Evolutionary conservation across 2,329 filamentous ascomycete species (phyloP), one percentile per base, ranked within the genome.

Genomic region (Colletotrichum sp.): DNA sequence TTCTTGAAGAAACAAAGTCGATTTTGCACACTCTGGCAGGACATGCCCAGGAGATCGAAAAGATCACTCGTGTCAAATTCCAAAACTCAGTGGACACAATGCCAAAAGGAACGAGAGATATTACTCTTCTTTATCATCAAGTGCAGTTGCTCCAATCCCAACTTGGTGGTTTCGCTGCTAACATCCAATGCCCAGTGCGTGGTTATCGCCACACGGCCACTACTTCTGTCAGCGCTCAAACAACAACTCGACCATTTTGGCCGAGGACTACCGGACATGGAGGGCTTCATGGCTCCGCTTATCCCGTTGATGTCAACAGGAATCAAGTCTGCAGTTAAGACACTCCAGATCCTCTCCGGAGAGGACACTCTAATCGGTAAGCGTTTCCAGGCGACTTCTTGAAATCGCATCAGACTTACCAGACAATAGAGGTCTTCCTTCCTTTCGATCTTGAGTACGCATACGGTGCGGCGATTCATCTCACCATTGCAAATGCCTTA

Each of bases 291-390:
- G 6, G 15, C 65, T 7, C 48, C 66, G 5, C 85, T 84, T 2
- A 83, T 81, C 15, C 77, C 83, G 0, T 70, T 87, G 0, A 85
- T 87, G 9, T 83, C 82, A 0, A 85, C 83, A 0, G 84, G 85
- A 6, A 86, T 86, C 24, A 86, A 86, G 38, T 87, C 85, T 0
- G 85, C 85, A 0, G 78, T 80, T 5, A 87, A 86, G 64, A 84
- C 83, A 0, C 77, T 87, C 0, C 83, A 85, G 55, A 85, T 87
- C 1, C 70, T 87, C 1, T 81, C 80, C 0, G 80, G 80, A 18
- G 84, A 85, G 32, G 65, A 69, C 2, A 65, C 28, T 16, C 77
- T 84, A 0, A 79, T 86, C 0, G 84, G 85, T 86, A 78, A 24
- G 67, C 0, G n/a, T 4, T 5, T 8, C 2, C 10, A 32, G 18